Base-by-base conservation (phyloP, 164 flowering plant species). In the Brasenia schreberi region DNA sequence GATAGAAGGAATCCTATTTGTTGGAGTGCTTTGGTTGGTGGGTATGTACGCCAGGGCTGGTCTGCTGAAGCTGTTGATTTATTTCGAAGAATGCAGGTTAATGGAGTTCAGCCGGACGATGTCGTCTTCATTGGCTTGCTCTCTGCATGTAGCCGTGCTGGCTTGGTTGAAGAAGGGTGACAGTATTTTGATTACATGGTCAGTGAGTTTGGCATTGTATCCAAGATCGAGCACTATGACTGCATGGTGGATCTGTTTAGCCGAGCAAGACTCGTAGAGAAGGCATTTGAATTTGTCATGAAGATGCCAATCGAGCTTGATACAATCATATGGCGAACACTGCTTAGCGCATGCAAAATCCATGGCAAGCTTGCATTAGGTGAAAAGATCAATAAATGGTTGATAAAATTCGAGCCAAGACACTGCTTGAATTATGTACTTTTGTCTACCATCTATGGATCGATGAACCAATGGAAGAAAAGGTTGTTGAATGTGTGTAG, bases 11-110 rank as follows among this genome's bases (percentile, higher is more conserved):
- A 62, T 19, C 61, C 73, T 11, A 69, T 70, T 4, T 66, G 64
- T 45, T 70, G 73, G 73, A 66, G 73, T 33, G 69, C 73, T 5
- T 65, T 70, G 73, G 61, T 70, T 52, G 73, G 73, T 62, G 73
- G 69, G 18, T 70, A 52, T 66, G 73, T 66, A 11, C 59, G 69
- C 49, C 19, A 9, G 19, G 64, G 69, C 39, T 53, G 45, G 61
- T 71, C 59, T 56, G 45, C 19, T 19, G 70, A 71, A 5, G 70
- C 70, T 0, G 43, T 71, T n/a, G 33, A 5, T 18, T 42, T 71
- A 6, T 71, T 71, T 67, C 60, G 73, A 62, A 52, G 45, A 33
- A 70, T 70, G 73, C 73, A 66, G 61, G 52, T 52, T 16, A 65
- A 18, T 3, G 62, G 66, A 10, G 69, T 70, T 33, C 23, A 43